Evolutionary conservation across 1,139 yeast genomes (phyloP).

Genomic region (Geotrichum histeridarum): DNA sequence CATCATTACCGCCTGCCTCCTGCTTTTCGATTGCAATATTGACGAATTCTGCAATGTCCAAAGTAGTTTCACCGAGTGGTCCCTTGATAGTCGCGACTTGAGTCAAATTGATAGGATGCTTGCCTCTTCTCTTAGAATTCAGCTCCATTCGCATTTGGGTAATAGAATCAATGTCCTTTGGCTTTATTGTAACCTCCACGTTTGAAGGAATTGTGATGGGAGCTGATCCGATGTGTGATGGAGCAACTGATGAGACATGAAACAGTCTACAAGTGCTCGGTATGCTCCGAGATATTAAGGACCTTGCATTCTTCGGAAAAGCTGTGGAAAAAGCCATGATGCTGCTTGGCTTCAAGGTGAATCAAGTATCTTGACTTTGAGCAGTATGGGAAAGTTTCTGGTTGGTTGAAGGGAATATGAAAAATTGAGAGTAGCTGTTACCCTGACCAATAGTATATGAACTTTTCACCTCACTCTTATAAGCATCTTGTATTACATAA

Average conservation of each 20-base stretch:
- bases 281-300: slow-evolving; percentile 2
- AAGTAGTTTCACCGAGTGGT: slow-evolving; percentile 65
- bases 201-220: slow-evolving; percentile 56
- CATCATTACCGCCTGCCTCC: slow-evolving; percentile 21
- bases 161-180: slow-evolving; percentile 47
- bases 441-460: not conserved
- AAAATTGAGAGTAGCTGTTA: not conserved
- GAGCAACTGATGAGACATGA: slow-evolving; percentile 4
- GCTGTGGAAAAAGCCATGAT: slow-evolving; percentile 7
- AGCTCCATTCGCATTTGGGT: slow-evolving; percentile 34
- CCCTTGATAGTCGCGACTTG: slow-evolving; percentile 66
- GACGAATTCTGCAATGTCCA: slow-evolving; percentile 72
- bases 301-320: slow-evolving; percentile 3
- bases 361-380: too few species aligned
- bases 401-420: not conserved
- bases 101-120: slow-evolving; percentile 48
- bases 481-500: too few species aligned
- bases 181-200: slow-evolving; percentile 41
- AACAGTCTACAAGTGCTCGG: not conserved
- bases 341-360: not conserved
- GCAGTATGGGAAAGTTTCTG: not conserved
- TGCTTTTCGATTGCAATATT: slow-evolving; percentile 33
- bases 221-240: slow-evolving; percentile 56
- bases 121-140: slow-evolving; percentile 51
- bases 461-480: too few species aligned